Percentiles rank a stretch among this genome's conserved stretches.
These are phyloP conservation scores for Larix sibirica DNA, from an alignment of 83 land plant species.

Conservation along the genomic window DNA sequence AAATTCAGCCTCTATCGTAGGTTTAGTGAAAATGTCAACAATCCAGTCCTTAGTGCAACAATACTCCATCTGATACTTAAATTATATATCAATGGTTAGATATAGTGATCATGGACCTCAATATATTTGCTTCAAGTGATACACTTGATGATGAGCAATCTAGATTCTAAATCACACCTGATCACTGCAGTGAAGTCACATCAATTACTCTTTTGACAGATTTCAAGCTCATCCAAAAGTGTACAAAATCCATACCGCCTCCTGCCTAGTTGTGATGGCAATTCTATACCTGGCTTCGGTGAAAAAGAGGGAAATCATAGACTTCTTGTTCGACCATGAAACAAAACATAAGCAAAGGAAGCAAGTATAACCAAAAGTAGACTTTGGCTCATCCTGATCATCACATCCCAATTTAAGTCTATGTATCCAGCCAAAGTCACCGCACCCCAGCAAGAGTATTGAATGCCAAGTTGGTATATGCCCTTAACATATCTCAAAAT, in stretches of 20 bases:
- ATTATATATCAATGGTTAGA: neutral
- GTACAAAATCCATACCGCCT: neutral
- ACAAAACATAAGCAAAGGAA: neutral
- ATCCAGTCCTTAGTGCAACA: too few species aligned
- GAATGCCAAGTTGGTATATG: neutral
- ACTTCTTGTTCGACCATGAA: neutral
- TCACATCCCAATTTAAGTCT: neutral
- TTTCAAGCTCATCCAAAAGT: neutral
- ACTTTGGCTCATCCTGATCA: neutral
- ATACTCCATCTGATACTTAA: too few species aligned
- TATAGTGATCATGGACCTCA: neutral
- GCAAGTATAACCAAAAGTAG: neutral
- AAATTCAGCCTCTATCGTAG: too few species aligned
- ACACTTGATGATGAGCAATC: neutral
- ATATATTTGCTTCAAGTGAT: neutral
- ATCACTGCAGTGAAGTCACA: too few species aligned
- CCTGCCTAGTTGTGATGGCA: neutral
- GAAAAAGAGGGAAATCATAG: neutral
- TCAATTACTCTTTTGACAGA: too few species aligned
- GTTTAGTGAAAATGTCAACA: too few species aligned
- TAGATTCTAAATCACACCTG: neutral
- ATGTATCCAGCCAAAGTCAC: too few species aligned
- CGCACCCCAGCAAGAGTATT: too few species aligned
- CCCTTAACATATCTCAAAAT: neutral
- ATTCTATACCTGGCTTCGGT: neutral